phyloP scores from a whole-genome alignment of 2,329 filamentous ascomycete species.

The Pyricularia pennisetigena region DNA sequence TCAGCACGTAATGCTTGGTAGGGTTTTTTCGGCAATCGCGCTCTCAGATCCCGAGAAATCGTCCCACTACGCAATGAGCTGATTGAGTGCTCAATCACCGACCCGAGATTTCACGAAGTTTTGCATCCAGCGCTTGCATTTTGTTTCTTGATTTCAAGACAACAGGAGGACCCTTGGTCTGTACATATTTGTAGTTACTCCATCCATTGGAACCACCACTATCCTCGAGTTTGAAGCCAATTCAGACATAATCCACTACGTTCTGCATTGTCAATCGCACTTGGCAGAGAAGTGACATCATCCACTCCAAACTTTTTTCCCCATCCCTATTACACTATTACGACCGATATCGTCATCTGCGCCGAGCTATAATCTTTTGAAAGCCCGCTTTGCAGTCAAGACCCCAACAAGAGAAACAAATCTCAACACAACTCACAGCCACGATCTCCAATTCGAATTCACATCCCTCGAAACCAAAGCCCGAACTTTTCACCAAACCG shows the following conservation, averaged over 20 bases:
- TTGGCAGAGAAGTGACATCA: not conserved
- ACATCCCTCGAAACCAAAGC: not conserved
- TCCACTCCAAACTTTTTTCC: not conserved
- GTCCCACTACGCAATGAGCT: not conserved
- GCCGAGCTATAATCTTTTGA: not conserved
- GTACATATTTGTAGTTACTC: not conserved
- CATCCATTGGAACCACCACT: not conserved
- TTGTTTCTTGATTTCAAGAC: not conserved
- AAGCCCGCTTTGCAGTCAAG: not conserved
- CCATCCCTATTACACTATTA: not conserved
- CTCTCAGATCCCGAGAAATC: not conserved
- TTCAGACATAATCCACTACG: not conserved
- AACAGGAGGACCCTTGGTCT: not conserved
- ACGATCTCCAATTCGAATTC: not conserved
- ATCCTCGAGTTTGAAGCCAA: not conserved
- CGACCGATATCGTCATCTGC: not conserved
- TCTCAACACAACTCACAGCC: not conserved
- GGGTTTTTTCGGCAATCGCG: not conserved
- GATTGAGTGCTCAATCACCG: not conserved
- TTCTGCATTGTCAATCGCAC: not conserved
- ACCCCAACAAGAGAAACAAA: not conserved
- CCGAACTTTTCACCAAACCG: not conserved
- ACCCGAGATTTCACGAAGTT: not conserved
- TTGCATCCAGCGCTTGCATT: not conserved
- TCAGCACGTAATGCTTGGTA: not conserved